A percentile compares a stretch with the other conserved stretches of the same genome.
These are phyloP conservation scores for Botrytis hyacinthi DNA, from an alignment of 2,329 filamentous ascomycete species.

Conservation along the genomic window DNA sequence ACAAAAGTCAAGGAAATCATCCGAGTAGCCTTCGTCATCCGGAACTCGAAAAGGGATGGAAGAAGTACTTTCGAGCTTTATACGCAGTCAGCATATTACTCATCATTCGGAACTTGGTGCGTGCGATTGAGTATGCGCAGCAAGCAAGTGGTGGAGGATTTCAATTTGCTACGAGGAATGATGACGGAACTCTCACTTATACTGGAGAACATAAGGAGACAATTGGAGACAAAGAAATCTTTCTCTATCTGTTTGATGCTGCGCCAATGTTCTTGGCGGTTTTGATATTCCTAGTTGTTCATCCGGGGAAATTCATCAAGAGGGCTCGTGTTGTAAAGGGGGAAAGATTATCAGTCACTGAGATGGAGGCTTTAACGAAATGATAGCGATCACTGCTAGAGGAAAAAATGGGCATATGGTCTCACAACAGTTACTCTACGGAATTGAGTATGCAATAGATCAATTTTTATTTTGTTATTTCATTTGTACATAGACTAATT, in stretches of 20 bases:
- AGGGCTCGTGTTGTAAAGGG: not conserved
- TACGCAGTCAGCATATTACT: not conserved
- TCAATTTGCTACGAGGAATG: not conserved
- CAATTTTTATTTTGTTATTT: not conserved
- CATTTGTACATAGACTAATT: not conserved
- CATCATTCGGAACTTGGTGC: not conserved
- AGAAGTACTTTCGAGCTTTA: slow-evolving; percentile 7
- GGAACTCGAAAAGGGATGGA: not conserved
- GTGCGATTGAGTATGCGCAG: not conserved
- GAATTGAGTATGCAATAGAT: not conserved
- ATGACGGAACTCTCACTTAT: not conserved
- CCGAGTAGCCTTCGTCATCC: not conserved
- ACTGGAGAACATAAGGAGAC: not conserved
- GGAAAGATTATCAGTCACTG: not conserved
- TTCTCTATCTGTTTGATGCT: not conserved
- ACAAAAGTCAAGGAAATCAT: not conserved
- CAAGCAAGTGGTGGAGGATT: not conserved
- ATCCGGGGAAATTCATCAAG: slow-evolving; percentile 10
- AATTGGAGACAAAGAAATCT: not conserved
- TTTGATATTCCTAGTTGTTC: not conserved
- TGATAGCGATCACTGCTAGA: not conserved
- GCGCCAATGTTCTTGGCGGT: not conserved
- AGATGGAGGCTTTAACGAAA: not conserved
- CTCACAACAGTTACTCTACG: not conserved
- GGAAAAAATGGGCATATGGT: too few relatives aligned